These are phyloP conservation scores for Trichosanthes cucumerina DNA, from an alignment of 306 rosid genomes.

Conservation along the genomic window DNA sequence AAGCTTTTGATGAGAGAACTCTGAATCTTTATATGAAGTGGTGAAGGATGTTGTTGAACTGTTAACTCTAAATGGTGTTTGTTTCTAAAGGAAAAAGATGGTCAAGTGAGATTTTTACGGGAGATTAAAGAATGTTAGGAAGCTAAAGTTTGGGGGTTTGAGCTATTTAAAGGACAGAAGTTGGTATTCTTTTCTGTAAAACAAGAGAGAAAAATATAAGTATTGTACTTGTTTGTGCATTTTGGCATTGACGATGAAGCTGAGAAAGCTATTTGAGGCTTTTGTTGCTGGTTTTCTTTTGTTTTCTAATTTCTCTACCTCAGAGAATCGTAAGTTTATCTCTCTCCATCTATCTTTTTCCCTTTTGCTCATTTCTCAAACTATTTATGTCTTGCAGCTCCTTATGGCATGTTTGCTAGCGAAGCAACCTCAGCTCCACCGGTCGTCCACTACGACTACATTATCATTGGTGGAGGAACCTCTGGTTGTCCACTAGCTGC, in stretches of 20 bases:
- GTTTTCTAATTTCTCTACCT: slow-evolving; percentile 23
- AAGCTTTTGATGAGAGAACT: slow-evolving; percentile 13
- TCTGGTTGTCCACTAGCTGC: slow-evolving; percentile 82
- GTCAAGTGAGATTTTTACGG: background rate
- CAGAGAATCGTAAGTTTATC: slow-evolving; percentile 19
- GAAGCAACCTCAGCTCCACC: slow-evolving; percentile 51
- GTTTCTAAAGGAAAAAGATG: background rate
- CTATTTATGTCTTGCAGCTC: slow-evolving; percentile 22
- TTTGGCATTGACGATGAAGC: slow-evolving; percentile 19
- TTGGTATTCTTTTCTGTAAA: background rate
- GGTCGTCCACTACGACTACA: slow-evolving; percentile 38
- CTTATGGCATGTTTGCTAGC: slow-evolving; percentile 27
- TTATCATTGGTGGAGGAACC: slow-evolving; percentile 73
- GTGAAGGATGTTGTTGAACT: slow-evolving; percentile 32
- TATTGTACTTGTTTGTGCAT: background rate
- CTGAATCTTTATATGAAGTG: slow-evolving; percentile 34
- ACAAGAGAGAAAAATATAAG: background rate
- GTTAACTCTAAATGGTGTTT: background rate
- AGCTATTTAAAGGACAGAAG: slow-evolving; percentile 4
- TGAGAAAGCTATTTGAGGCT: slow-evolving; percentile 7
- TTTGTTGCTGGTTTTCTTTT: slow-evolving; percentile 27
- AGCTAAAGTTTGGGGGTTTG: background rate
- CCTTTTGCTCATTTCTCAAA: background rate
- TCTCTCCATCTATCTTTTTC: background rate
- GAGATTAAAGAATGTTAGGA: slow-evolving; percentile 9